Conservation (phyloP, 768 basidiomycete species). For the Gloeopeniophorella convolvens region DNA sequence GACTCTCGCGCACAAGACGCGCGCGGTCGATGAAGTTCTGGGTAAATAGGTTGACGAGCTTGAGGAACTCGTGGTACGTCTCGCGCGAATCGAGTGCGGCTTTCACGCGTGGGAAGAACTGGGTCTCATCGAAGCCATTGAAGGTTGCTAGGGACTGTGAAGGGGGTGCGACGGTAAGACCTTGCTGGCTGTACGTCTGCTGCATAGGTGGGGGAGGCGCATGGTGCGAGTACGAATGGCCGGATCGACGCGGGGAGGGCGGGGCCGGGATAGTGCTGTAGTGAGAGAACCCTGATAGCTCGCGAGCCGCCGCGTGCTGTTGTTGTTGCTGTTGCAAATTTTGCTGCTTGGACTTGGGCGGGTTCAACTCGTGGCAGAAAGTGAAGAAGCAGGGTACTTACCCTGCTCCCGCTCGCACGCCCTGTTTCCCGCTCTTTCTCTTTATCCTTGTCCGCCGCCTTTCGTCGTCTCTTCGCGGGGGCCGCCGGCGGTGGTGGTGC, state of each 20-base stretch:
- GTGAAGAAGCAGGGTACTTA: conserved; percentile 12
- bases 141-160: conserved; percentile 19
- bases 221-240: conserved; percentile 16
- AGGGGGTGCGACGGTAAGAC: conserved; percentile 5
- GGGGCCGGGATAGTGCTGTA: conserved; percentile 25
- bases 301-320: conserved; percentile 20
- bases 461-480: conserved; percentile 68
- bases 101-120: conserved; percentile 91
- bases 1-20: conserved; percentile 73
- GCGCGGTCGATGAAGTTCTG: conserved; percentile 89
- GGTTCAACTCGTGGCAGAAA: neutral
- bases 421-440: conserved; percentile 29
- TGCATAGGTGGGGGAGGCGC: conserved; percentile 8
- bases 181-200: conserved; percentile 1
- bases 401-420: conserved; percentile 18
- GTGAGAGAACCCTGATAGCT: conserved; percentile 24
- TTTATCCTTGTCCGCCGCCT: conserved; percentile 40
- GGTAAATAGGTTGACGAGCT: conserved; percentile 89
- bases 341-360: conserved; percentile 26
- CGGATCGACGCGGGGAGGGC: conserved; percentile 25
- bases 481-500: conserved; percentile 27
- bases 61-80: conserved; percentile 90
- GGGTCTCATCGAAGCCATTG: conserved; percentile 47
- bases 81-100: conserved; percentile 65
- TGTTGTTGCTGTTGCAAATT: no score